Percentiles rank a stretch among this genome's conserved stretches.
These are phyloP conservation scores for Powellomyces hirtus DNA, from an alignment of 192 early-diverging fungal genomes.

Conservation along the genomic window DNA sequence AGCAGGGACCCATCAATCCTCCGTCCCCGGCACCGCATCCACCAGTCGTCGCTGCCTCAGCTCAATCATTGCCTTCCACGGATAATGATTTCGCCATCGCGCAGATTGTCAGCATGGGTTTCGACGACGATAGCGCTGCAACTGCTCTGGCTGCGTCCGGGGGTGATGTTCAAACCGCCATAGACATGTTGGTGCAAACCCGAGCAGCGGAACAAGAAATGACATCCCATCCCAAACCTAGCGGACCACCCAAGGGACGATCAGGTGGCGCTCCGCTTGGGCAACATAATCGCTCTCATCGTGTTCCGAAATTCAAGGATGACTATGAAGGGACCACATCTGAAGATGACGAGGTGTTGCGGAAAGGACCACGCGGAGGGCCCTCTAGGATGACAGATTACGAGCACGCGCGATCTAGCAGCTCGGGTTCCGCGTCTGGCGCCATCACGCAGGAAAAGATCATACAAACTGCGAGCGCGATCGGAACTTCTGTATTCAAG, in stretches of 20 bases:
- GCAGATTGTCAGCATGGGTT: constrained; percentile 79
- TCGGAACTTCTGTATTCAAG: constrained; percentile 57
- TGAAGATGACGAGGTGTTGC: not conserved
- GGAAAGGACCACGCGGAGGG: not conserved
- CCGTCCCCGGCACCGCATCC: not conserved
- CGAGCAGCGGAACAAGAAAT: constrained; percentile 20
- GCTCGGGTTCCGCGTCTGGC: not conserved
- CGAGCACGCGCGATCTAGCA: not conserved
- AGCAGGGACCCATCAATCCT: not conserved
- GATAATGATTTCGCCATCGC: constrained; percentile 56
- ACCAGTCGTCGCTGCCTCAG: not conserved
- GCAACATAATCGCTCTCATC: not conserved
- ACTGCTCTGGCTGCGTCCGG: constrained; percentile 69
- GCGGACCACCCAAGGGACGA: too few species aligned
- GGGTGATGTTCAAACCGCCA: constrained; percentile 58
- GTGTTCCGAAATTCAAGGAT: constrained; percentile 8
- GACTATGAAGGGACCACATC: constrained; percentile 12
- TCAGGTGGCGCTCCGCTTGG: not conserved
- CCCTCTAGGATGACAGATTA: not conserved
- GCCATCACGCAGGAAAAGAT: constrained; percentile 40
- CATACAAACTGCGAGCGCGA: constrained; percentile 50
- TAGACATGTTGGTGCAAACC: constrained; percentile 37
- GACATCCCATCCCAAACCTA: too few species aligned
- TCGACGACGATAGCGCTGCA: constrained; percentile 61
- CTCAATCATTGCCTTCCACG: not conserved